A percentile compares a stretch with the other conserved stretches of the same genome.
Conservation (phyloP, 768 basidiomycete species). For the Postia placenta region DNA sequence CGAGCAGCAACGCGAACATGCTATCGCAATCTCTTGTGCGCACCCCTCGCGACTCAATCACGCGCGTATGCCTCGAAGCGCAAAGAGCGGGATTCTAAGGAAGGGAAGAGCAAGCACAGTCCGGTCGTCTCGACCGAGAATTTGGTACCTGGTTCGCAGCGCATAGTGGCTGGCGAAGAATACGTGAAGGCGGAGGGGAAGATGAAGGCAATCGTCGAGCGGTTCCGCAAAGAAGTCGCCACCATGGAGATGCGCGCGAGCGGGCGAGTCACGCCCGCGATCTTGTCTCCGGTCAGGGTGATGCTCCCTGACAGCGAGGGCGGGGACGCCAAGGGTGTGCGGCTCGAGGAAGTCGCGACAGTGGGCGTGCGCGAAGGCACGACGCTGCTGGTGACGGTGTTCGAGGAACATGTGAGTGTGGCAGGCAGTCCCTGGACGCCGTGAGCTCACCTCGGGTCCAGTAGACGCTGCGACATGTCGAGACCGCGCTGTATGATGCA, state of each 20-base stretch:
- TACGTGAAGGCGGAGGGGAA: conserved; percentile 56
- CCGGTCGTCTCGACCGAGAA: conserved; percentile 39
- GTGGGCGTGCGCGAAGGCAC: conserved; percentile 78
- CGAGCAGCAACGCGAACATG: neutral
- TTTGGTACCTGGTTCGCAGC: conserved; percentile 65
- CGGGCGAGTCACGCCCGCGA: conserved; percentile 69
- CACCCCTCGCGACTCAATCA: neutral
- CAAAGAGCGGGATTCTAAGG: conserved; percentile 2
- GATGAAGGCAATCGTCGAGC: conserved; percentile 63
- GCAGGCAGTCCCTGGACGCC: neutral
- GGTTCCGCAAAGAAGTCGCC: conserved; percentile 76
- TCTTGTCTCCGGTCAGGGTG: conserved; percentile 67
- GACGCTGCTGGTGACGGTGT: conserved; percentile 65
- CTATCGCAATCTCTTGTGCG: neutral
- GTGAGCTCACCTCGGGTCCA: conserved; percentile 12
- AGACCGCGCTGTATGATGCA: conserved; percentile 70
- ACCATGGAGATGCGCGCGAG: conserved; percentile 62
- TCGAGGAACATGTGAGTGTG: conserved; percentile 65
- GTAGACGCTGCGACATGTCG: conserved; percentile 74
- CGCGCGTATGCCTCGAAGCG: conserved; percentile 1
- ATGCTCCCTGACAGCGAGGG: conserved; percentile 34
- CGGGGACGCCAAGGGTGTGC: conserved; percentile 10
- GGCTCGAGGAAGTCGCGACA: conserved; percentile 69
- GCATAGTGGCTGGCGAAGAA: conserved; percentile 50
- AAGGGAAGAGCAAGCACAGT: conserved; percentile 4